Conservation (phyloP, 305 asterid species). For the Petunia hybrid region DNA sequence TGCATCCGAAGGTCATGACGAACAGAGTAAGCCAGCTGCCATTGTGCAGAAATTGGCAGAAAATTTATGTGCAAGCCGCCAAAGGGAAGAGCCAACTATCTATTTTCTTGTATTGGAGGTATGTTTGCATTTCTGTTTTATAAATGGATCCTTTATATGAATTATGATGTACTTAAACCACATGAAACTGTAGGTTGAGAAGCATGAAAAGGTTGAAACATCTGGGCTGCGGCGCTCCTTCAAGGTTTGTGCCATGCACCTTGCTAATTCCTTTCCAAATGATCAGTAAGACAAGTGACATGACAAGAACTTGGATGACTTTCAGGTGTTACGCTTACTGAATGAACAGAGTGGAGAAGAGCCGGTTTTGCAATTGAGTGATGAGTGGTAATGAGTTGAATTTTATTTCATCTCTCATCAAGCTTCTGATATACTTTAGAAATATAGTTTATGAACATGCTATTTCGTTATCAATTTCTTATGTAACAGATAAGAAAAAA, state of each 20-base stretch:
- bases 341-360: constrained; percentile 93
- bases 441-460: constrained; percentile 16
- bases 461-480: constrained; percentile 11
- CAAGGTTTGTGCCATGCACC: constrained; percentile 65
- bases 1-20: constrained; percentile 47
- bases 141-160: constrained; percentile 34
- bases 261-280: constrained; percentile 37
- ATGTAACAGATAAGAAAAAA: not conserved
- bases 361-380: constrained; percentile 76
- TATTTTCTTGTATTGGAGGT: constrained; percentile 96
- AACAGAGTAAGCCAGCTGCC: constrained; percentile 49
- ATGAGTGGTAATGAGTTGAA: constrained; percentile 75
- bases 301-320: constrained; percentile 35
- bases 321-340: constrained; percentile 79
- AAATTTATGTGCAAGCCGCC: constrained; percentile 44
- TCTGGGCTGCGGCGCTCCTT: constrained; percentile 56
- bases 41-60: constrained; percentile 40
- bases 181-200: constrained; percentile 68
- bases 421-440: not conserved
- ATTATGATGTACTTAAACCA: constrained; percentile 32
- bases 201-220: constrained; percentile 53
- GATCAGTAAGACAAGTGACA: constrained; percentile 35
- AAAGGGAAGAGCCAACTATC: constrained; percentile 46
- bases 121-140: constrained; percentile 32
- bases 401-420: constrained; percentile 22